These are phyloP conservation scores for Silene noctiflora DNA, from an alignment of 179 eudicot genomes.

Conservation along the genomic window DNA sequence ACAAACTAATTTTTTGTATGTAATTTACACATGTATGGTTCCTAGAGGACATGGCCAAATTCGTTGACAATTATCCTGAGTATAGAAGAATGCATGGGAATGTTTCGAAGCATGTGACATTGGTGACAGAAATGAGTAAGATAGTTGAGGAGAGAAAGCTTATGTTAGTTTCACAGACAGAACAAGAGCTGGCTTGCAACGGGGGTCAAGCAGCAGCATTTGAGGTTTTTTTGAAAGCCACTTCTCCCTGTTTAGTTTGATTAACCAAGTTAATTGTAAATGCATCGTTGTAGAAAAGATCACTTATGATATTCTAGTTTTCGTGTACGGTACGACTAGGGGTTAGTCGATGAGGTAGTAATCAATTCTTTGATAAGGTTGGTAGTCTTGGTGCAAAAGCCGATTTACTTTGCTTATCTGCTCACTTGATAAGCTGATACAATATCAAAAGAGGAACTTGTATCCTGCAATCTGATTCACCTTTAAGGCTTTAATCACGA, in stretches of 20 bases:
- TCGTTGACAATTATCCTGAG: slow-evolving; percentile 93
- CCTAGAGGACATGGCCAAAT: slow-evolving; percentile 96
- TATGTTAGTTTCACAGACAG: slow-evolving; percentile 86
- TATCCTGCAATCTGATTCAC: not conserved
- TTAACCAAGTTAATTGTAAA: not conserved
- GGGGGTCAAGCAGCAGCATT: slow-evolving; percentile 93
- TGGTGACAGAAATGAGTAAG: slow-evolving; percentile 94
- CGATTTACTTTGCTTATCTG: not conserved
- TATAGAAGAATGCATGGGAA: slow-evolving; percentile 90
- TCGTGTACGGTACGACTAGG: not conserved
- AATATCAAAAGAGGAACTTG: not conserved
- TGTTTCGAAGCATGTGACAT: slow-evolving; percentile 86
- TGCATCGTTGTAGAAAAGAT: not conserved
- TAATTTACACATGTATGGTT: slow-evolving; percentile 17
- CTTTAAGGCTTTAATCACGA: not conserved
- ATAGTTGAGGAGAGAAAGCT: slow-evolving; percentile 91
- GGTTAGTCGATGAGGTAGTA: slow-evolving; percentile 1
- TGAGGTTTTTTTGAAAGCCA: slow-evolving; percentile 55
- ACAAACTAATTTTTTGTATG: not conserved
- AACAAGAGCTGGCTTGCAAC: slow-evolving; percentile 94
- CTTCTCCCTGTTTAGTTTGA: not conserved
- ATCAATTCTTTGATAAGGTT: not conserved
- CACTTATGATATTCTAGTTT: not conserved
- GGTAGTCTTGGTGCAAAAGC: not conserved
- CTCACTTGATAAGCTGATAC: not conserved